These are phyloP conservation scores for Furcasterigmium furcatum DNA, from an alignment of 2,329 filamentous ascomycete species.

Conservation along the genomic window DNA sequence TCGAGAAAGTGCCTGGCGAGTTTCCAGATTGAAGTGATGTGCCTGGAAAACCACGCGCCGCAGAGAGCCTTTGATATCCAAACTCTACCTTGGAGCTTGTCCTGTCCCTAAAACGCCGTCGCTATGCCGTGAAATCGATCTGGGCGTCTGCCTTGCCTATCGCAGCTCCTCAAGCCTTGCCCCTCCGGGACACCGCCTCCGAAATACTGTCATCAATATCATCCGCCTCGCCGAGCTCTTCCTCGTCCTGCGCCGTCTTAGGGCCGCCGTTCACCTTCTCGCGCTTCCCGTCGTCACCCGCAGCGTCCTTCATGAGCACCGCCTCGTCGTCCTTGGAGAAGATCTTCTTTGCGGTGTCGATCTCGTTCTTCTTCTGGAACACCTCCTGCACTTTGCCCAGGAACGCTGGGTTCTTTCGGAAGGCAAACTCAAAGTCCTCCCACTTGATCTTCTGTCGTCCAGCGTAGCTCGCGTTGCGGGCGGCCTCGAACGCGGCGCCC, in stretches of 20 bases:
- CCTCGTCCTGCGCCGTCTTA: constrained; percentile 32
- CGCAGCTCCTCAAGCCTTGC: background rate
- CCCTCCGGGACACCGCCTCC: constrained; percentile 16
- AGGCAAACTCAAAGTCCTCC: constrained; percentile 94
- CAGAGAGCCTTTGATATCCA: no score
- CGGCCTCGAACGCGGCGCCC: constrained; percentile 86
- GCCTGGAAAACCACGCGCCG: no score
- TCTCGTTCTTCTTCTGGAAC: constrained; percentile 80
- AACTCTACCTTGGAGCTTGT: no score
- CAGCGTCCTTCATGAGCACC: constrained; percentile 51
- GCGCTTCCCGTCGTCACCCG: constrained; percentile 35
- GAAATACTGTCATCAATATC: constrained; percentile 32
- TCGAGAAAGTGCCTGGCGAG: no score
- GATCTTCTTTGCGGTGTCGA: constrained; percentile 78
- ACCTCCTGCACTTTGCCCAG: constrained; percentile 88
- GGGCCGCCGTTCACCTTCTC: constrained; percentile 22
- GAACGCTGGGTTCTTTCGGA: constrained; percentile 80
- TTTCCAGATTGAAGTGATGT: no score
- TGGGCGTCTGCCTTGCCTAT: no score
- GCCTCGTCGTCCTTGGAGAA: constrained; percentile 67
- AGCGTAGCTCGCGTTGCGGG: constrained; percentile 78
- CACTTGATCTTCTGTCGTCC: constrained; percentile 96
- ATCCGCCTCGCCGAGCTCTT: constrained; percentile 50
- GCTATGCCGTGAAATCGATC: constrained; percentile 16
- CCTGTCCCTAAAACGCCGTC: no score